These are phyloP conservation scores for Saraca asoca DNA, from an alignment of 331 rosid species.

Conservation along the genomic window DNA sequence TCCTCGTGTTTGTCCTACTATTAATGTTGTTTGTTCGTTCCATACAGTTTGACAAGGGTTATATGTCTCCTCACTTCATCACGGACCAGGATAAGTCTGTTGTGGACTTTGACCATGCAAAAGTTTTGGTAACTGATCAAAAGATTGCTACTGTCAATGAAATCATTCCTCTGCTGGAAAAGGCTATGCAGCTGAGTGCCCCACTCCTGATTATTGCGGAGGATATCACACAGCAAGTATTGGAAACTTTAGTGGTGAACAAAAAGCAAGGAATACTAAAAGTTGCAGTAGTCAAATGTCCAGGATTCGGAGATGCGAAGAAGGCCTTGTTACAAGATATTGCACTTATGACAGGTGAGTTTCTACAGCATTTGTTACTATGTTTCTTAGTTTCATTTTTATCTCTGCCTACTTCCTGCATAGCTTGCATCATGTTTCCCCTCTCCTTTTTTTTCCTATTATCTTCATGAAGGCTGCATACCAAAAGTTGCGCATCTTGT, in stretches of 20 bases:
- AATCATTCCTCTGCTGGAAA: constrained; percentile 80
- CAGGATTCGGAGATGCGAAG: constrained; percentile 80
- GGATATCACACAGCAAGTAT: constrained; percentile 71
- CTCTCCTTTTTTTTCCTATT: constrained; percentile 17
- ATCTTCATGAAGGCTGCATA: constrained; percentile 9
- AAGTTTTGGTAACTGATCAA: constrained; percentile 91
- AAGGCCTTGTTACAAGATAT: constrained; percentile 88
- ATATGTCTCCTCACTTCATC: constrained; percentile 87
- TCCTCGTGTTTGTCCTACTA: constrained; percentile 15
- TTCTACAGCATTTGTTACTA: constrained; percentile 25
- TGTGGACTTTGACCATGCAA: constrained; percentile 86
- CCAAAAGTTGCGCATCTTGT: constrained; percentile 24
- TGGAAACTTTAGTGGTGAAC: constrained; percentile 84
- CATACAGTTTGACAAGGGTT: constrained; percentile 88
- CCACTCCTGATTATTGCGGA: constrained; percentile 91
- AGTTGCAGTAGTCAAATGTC: constrained; percentile 90
- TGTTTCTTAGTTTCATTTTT: neutral
- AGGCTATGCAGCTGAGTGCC: constrained; percentile 80
- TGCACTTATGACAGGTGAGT: constrained; percentile 89
- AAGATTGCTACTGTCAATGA: constrained; percentile 74
- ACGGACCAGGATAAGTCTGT: constrained; percentile 79
- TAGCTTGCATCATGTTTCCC: constrained; percentile 16
- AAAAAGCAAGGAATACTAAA: constrained; percentile 79
- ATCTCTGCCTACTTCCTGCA: constrained; percentile 33
- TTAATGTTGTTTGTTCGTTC: constrained; percentile 30